Conservation (phyloP, 2,329 filamentous ascomycete species). For the Bipolaris oryzae region DNA sequence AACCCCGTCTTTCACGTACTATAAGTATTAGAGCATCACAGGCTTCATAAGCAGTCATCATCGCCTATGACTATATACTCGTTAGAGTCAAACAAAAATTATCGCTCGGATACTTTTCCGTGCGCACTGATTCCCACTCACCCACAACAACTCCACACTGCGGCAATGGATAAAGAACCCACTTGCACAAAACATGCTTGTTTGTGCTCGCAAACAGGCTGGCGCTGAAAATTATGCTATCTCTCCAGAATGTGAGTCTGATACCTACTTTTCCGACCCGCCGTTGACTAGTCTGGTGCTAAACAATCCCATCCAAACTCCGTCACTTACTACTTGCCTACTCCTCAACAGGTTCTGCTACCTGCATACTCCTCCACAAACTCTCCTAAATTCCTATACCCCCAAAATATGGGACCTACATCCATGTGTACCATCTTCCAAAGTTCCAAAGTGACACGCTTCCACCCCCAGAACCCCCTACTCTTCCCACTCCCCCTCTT, state of each 20-base stretch:
- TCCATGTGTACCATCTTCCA: constrained; percentile 12
- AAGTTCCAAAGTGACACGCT: constrained; percentile 2
- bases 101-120: constrained; percentile 2
- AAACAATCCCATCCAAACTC: not conserved
- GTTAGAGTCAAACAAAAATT: not conserved
- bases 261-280: not conserved
- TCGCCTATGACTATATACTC: not conserved
- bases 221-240: not conserved
- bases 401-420: not conserved
- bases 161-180: not conserved
- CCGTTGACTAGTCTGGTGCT: not conserved
- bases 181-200: not conserved
- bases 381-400: no score
- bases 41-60: not conserved
- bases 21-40: not conserved
- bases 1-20: not conserved
- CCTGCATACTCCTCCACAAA: no score
- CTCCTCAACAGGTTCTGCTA: constrained; percentile 7
- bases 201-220: not conserved
- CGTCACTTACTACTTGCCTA: not conserved
- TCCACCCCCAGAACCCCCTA: not conserved
- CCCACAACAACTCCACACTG: not conserved
- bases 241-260: not conserved
- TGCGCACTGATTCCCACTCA: not conserved
- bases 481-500: not conserved